A percentile compares a stretch with the other conserved stretches of the same genome.
These are phyloP conservation scores for Coemansia sp. DNA, from an alignment of 371 early-diverging fungal species.

Conservation along the genomic window DNA sequence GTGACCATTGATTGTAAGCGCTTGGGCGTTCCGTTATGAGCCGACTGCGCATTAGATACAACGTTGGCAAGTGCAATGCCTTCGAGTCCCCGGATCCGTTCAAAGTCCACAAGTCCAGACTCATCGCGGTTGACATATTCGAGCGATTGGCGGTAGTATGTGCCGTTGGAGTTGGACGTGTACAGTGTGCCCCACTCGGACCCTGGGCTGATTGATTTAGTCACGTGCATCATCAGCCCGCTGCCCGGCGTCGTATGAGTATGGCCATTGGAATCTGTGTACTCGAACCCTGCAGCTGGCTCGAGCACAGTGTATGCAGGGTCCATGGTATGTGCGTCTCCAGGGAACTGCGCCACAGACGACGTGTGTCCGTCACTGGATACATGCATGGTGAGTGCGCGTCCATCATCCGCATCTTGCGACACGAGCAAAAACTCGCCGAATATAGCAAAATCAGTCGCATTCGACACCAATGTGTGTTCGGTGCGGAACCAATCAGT, in stretches of 20 bases:
- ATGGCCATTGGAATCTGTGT: constrained; percentile 31
- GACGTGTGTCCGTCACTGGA: constrained; percentile 73
- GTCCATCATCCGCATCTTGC: constrained; percentile 54
- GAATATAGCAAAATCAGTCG: constrained; percentile 74
- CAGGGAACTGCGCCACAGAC: constrained; percentile 76
- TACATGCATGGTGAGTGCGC: constrained; percentile 63
- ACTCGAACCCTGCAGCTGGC: constrained; percentile 50
- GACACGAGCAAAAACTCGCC: constrained; percentile 84
- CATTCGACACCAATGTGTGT: constrained; percentile 59
- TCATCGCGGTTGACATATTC: constrained; percentile 77
- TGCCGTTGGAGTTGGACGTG: constrained; percentile 84
- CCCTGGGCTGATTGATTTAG: constrained; percentile 59
- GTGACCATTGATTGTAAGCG: constrained; percentile 69
- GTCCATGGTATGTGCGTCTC: constrained; percentile 45
- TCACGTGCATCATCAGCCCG: constrained; percentile 72
- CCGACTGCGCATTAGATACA: constrained; percentile 69
- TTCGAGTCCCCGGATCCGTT: constrained; percentile 87
- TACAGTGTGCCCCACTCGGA: constrained; percentile 80
- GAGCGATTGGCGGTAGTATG: constrained; percentile 68
- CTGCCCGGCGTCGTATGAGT: constrained; percentile 48
- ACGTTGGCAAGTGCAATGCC: constrained; percentile 85
- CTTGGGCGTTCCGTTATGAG: constrained; percentile 55
- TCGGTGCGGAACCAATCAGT: constrained; percentile 59
- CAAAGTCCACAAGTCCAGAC: constrained; percentile 87
- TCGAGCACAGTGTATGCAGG: constrained; percentile 58